A percentile compares a stretch with the other conserved stretches of the same genome.
Evolutionary conservation across 1,284 basidiomycete species (phyloP).

Genomic region (Papiliotrema fonsecae): DNA sequence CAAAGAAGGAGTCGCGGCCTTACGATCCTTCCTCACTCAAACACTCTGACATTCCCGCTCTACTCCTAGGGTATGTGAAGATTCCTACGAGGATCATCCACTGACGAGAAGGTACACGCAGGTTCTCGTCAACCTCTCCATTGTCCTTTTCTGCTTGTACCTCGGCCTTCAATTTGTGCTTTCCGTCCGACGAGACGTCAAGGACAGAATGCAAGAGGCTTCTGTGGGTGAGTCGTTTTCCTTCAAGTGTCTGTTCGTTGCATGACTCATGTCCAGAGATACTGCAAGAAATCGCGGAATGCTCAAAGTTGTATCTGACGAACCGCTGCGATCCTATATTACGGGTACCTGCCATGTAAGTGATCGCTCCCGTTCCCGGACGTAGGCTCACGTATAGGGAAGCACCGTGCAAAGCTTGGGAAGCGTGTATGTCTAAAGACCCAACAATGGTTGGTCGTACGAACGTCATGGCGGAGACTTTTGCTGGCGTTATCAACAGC

Average conservation of each 20-base stretch:
- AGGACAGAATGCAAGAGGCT: constrained; percentile 80
- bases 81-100: constrained; percentile 6
- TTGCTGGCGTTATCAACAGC: constrained; percentile 91
- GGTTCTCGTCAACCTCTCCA: constrained; percentile 87
- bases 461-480: constrained; percentile 84
- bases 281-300: constrained; percentile 81
- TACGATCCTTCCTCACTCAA: constrained; percentile 26
- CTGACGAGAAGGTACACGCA: constrained; percentile 70
- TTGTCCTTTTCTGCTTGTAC: constrained; percentile 80
- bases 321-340: constrained; percentile 68
- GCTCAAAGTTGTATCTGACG: constrained; percentile 68
- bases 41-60: constrained; percentile 49
- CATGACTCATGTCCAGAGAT: constrained; percentile 65
- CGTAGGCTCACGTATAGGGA: constrained; percentile 42
- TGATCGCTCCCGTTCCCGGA: background rate
- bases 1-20: background rate
- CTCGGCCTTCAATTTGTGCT: constrained; percentile 77
- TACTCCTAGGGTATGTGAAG: constrained; percentile 68
- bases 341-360: constrained; percentile 72
- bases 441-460: constrained; percentile 83
- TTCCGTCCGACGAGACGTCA: constrained; percentile 85
- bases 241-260: too few species aligned
- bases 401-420: constrained; percentile 78
- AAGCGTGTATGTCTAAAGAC: constrained; percentile 93
- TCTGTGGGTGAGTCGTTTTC: constrained; percentile 72